Evolutionary conservation across 1,284 basidiomycete species (phyloP).

Genomic region (Malassezia equina): DNA sequence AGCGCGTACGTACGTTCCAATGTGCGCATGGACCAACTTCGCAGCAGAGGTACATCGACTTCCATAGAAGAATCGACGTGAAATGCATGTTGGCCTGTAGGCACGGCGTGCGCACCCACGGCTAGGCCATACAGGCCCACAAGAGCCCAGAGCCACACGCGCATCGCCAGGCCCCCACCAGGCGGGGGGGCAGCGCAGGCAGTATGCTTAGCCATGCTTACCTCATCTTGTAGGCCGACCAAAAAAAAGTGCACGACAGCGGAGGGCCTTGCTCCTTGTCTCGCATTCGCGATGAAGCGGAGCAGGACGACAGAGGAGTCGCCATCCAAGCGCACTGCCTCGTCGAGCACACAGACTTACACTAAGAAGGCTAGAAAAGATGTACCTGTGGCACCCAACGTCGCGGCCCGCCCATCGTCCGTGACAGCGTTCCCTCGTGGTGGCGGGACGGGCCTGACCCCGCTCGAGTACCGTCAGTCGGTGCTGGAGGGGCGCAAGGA

Average conservation of each 20-base stretch:
- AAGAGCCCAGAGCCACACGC: neutral
- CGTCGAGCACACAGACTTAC: neutral
- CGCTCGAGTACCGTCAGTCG: slow-evolving; percentile 77
- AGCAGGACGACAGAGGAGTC: neutral
- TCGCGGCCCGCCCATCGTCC: slow-evolving; percentile 47
- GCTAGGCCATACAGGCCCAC: neutral
- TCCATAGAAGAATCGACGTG: neutral
- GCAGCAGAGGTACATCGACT: neutral
- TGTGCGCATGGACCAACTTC: neutral
- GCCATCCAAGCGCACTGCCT: neutral
- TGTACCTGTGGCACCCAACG: slow-evolving; percentile 10
- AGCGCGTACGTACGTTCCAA: slow-evolving; percentile 8
- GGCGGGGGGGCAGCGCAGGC: neutral
- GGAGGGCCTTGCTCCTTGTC: neutral
- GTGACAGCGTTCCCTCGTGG: slow-evolving; percentile 93
- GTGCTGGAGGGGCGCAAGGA: slow-evolving; percentile 74
- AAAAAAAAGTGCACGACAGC: neutral
- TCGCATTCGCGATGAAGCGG: slow-evolving; percentile 1
- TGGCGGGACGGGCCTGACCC: slow-evolving; percentile 62
- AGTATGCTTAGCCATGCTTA: neutral
- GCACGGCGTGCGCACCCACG: neutral
- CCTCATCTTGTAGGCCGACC: neutral
- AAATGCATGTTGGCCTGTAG: neutral
- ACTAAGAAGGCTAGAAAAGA: neutral
- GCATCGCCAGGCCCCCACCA: no score